phyloP scores from a whole-genome alignment of 2,329 filamentous ascomycete species.

The Berkeleyomyces rouxiae region DNA sequence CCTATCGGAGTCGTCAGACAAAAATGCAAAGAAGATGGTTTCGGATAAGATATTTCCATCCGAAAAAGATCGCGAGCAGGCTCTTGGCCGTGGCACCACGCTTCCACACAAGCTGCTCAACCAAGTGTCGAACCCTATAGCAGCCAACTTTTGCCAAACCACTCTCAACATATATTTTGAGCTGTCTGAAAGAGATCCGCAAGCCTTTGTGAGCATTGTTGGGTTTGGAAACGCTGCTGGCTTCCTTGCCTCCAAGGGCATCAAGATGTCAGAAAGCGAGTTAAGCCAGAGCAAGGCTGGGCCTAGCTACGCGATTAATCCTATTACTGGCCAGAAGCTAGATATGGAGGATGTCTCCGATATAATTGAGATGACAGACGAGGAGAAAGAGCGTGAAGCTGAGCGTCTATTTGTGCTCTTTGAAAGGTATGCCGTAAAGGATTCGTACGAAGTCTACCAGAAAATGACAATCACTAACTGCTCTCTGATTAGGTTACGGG shows the following conservation, averaged over 20 bases:
- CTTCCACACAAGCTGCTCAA: constrained; percentile 62
- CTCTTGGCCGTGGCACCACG: constrained; percentile 59
- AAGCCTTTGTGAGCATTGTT: constrained; percentile 72
- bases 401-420: constrained; percentile 82
- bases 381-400: constrained; percentile 84
- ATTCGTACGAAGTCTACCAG: not conserved
- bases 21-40: constrained; percentile 37
- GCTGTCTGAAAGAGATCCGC: constrained; percentile 64
- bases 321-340: constrained; percentile 70
- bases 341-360: constrained; percentile 46
- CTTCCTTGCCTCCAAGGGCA: constrained; percentile 48
- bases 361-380: constrained; percentile 62
- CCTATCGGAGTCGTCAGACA: constrained; percentile 12
- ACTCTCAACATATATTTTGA: constrained; percentile 74
- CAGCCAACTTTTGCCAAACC: constrained; percentile 54
- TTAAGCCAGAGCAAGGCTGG: constrained; percentile 7
- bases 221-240: constrained; percentile 90
- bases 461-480: not conserved
- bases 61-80: constrained; percentile 55
- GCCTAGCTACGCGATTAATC: constrained; percentile 46
- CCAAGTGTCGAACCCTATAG: constrained; percentile 56
- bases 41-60: constrained; percentile 56
- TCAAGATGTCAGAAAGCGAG: constrained; percentile 16
- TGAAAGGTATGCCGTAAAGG: constrained; percentile 42
- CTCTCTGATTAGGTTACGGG: constrained; percentile 35